Conservation (phyloP, 805 yeast species). For the Zygosaccharomyces bailii region DNA sequence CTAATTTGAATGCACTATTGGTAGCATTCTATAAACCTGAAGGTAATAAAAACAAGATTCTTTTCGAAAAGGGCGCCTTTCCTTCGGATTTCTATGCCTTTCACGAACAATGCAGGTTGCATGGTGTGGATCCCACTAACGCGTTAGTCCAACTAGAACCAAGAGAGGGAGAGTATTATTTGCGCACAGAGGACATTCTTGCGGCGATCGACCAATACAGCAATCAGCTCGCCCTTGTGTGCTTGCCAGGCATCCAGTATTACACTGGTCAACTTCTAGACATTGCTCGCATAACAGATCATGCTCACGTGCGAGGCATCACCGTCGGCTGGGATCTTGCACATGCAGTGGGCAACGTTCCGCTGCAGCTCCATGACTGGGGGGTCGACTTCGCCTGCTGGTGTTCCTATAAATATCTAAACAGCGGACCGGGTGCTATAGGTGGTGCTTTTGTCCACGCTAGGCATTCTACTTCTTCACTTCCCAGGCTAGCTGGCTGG, state of each 20-base stretch:
- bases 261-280: conserved; percentile 89
- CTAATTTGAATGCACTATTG: conserved; percentile 72
- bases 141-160: conserved; percentile 65
- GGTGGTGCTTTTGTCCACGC: conserved; percentile 82
- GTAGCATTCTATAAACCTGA: conserved; percentile 71
- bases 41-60: conserved; percentile 53
- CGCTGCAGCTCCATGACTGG: conserved; percentile 78
- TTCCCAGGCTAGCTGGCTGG: conserved; percentile 90
- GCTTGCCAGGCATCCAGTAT: conserved; percentile 86
- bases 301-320: conserved; percentile 51
- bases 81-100: conserved; percentile 92
- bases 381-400: conserved; percentile 89
- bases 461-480: conserved; percentile 37
- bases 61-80: conserved; percentile 84
- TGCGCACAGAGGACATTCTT: conserved; percentile 63
- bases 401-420: conserved; percentile 90
- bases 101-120: conserved; percentile 62
- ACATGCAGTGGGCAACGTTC: conserved; percentile 89
- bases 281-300: conserved; percentile 62
- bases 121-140: conserved; percentile 50
- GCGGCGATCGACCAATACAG: conserved; percentile 51
- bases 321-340: conserved; percentile 93
- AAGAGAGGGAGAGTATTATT: conserved; percentile 49
- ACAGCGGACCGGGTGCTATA: conserved; percentile 91
- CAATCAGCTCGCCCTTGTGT: conserved; percentile 64